A percentile compares a stretch with the other conserved stretches of the same genome.
phyloP scores from a whole-genome alignment of 1,284 basidiomycete genomes.

The Apiotrichum mycotoxinovorans region DNA sequence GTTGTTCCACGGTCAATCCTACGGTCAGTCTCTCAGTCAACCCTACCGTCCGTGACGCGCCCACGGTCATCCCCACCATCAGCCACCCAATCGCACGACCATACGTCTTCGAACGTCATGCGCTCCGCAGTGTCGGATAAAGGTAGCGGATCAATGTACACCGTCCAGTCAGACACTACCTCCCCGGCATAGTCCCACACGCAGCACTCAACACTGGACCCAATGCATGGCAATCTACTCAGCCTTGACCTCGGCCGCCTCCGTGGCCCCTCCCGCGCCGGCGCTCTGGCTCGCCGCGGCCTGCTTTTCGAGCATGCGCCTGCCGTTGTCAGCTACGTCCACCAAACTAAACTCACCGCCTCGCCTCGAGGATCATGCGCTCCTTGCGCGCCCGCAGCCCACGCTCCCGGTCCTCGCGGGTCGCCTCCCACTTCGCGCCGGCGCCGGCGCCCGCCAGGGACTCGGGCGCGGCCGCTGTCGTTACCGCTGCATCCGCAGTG shows the following conservation, averaged over 20 bases:
- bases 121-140: too few relatives aligned
- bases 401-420: constrained; percentile 40
- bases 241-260: constrained; percentile 16
- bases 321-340: constrained; percentile 14
- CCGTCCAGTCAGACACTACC: too few relatives aligned
- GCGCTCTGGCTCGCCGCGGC: constrained; percentile 26
- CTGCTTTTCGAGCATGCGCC: constrained; percentile 42
- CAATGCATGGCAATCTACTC: constrained; percentile 13
- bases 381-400: constrained; percentile 45
- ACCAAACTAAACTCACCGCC: constrained; percentile 29
- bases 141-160: too few relatives aligned
- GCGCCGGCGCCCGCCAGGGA: constrained; percentile 9
- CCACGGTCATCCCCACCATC: too few relatives aligned
- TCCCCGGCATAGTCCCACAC: background rate
- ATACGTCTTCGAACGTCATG: too few relatives aligned
- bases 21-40: too few relatives aligned
- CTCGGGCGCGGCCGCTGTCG: background rate
- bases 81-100: too few relatives aligned
- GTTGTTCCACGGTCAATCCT: too few relatives aligned
- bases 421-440: constrained; percentile 43
- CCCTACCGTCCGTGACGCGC: too few relatives aligned
- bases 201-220: constrained; percentile 4
- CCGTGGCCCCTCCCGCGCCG: constrained; percentile 2
- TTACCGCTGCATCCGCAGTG: background rate
- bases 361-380: constrained; percentile 46